phyloP scores from a whole-genome alignment of 441 rosid genomes.

The Hura crepitans region DNA sequence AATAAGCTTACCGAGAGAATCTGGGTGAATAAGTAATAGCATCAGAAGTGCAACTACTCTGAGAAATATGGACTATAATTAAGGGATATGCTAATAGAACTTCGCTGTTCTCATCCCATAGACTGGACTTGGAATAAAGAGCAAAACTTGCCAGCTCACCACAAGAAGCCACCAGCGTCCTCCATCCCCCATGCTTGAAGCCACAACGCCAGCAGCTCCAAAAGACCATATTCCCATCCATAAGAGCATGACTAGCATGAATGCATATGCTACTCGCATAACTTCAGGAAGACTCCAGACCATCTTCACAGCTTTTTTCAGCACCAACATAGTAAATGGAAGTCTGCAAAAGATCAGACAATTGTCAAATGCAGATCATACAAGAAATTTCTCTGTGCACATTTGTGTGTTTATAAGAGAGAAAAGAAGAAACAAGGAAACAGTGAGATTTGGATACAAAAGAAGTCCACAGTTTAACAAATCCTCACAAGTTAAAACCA shows the following conservation, averaged over 20 bases:
- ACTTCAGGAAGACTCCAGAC: slow-evolving; percentile 91
- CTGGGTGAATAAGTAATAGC: slow-evolving; percentile 41
- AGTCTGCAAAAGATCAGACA: slow-evolving; percentile 42
- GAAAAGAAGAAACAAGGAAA: background rate
- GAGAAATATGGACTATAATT: background rate
- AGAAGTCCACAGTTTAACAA: background rate
- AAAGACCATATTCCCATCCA: slow-evolving; percentile 96
- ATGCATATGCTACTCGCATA: slow-evolving; percentile 64
- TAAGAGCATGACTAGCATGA: slow-evolving; percentile 70
- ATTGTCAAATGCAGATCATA: slow-evolving; percentile 20
- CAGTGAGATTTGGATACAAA: background rate
- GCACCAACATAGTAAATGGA: slow-evolving; percentile 82
- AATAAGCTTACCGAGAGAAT: slow-evolving; percentile 86
- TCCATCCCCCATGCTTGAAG: slow-evolving; percentile 65
- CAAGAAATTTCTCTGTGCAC: background rate
- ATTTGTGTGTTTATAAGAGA: background rate
- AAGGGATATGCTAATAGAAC: slow-evolving; percentile 21
- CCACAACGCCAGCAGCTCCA: slow-evolving; percentile 92
- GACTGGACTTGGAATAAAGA: slow-evolving; percentile 28
- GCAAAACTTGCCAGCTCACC: slow-evolving; percentile 99
- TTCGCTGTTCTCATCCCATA: slow-evolving; percentile 30
- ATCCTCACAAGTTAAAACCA: background rate
- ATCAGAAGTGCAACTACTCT: slow-evolving; percentile 24
- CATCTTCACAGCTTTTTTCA: slow-evolving; percentile 76
- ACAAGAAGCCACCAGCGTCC: slow-evolving; percentile 97